phyloP scores from a whole-genome alignment of 108 stramenopile species.

The Schizochytrium sp. region DNA sequence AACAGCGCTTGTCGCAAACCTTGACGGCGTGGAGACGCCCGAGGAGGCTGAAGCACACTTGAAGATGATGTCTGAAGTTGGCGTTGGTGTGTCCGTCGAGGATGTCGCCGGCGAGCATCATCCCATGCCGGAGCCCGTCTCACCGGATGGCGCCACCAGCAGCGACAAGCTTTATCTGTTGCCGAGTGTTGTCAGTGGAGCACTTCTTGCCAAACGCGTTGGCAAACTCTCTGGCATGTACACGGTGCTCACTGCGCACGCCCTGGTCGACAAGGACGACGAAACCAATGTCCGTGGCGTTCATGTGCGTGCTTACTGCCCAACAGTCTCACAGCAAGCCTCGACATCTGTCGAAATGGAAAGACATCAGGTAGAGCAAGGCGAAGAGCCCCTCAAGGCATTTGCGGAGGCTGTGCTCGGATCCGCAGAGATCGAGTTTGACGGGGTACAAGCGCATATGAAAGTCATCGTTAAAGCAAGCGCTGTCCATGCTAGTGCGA shows the following conservation, averaged over 20 bases:
- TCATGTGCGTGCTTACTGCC: slow-evolving; percentile 9
- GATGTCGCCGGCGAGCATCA: not conserved
- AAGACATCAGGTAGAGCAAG: not conserved
- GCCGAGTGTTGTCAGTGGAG: not conserved
- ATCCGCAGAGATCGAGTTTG: not conserved
- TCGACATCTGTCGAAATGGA: not conserved
- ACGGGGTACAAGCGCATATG: not conserved
- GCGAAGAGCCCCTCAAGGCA: not conserved
- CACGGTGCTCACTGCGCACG: not conserved
- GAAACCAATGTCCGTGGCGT: not conserved
- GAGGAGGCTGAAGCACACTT: not conserved
- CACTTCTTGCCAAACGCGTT: not conserved
- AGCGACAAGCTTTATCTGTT: not conserved
- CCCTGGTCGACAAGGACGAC: not conserved
- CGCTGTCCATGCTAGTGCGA: no score
- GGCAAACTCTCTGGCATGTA: not conserved
- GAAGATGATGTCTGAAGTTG: not conserved
- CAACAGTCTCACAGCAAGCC: not conserved
- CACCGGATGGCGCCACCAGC: not conserved
- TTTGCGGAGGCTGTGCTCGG: not conserved
- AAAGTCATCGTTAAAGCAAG: not conserved
- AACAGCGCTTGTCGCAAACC: not conserved
- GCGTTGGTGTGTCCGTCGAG: not conserved
- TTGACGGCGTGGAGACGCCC: not conserved
- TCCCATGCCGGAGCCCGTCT: not conserved